Base-by-base conservation (phyloP, 768 basidiomycete species). In the Phaffia australis region DNA sequence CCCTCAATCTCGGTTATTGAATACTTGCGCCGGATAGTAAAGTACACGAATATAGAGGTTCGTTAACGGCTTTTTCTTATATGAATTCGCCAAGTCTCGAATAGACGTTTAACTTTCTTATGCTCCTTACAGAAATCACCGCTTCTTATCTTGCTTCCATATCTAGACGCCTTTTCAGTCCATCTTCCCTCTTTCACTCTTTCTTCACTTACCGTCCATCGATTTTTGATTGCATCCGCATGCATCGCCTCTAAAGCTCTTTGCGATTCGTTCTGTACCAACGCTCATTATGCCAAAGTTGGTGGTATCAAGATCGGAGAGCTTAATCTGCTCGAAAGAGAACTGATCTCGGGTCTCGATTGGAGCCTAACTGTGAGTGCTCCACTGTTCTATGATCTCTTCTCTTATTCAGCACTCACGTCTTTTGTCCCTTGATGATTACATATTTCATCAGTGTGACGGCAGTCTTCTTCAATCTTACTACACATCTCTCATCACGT, bases 21-120 rank as follows among this genome's bases (percentile, higher is more conserved):
- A 75, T 99, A 99, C 78, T 81, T 98, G 66, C 83, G 85, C 71
- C 88, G 95, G 63, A 94, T 99, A 72, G 87, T 95, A 71, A 84
- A 83, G 72, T 98, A 89, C 77, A 93, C 93, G 66, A 97, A 94
- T 74, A 86, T 93, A 77, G 95, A 98, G 82, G 92, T 93, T 58
- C 68, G 82, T 76, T 32, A 29, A 3, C 51, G 56, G 32, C 57
- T 62, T 8, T 56, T 19, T 55, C 21, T 51, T n/a, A n/a, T n/a
- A 32, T 16, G 50, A 32, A 42, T 25, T 32, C 48, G 8, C 25
- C 1, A 32, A n/a, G 14, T 29, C 56, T 60, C 55, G 14, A 42
- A 51, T n/a, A 47, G 64, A 69, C 42, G 56, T 63, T 72, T 70
- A 69, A 69, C 14, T 69, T 25, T 47, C 8, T 63, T 16, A 56